phyloP scores from a whole-genome alignment of 2,329 filamentous ascomycete genomes.

The Alternaria sp. region DNA sequence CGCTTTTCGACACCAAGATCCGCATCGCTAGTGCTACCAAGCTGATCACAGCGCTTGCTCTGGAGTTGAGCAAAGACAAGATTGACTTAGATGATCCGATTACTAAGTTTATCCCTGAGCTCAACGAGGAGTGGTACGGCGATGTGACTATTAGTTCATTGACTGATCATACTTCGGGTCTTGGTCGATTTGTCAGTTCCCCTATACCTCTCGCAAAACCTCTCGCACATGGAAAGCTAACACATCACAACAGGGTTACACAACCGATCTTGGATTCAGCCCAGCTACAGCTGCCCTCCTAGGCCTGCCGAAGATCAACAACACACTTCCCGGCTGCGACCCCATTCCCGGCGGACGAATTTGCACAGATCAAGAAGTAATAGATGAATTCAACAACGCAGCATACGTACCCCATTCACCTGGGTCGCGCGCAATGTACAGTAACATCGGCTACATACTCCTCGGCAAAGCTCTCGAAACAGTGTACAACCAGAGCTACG shows the following conservation, averaged over 20 bases:
- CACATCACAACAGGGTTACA: slow-evolving; percentile 24
- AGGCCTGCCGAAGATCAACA: slow-evolving; percentile 27
- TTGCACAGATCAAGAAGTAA: slow-evolving; percentile 28
- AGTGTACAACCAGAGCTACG: slow-evolving; percentile 28
- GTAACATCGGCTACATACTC: slow-evolving; percentile 35
- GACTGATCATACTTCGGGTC: slow-evolving; percentile 34
- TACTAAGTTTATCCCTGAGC: slow-evolving; percentile 31
- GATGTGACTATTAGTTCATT: slow-evolving; percentile 33
- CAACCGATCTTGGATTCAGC: slow-evolving; percentile 29
- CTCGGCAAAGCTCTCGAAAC: slow-evolving; percentile 34
- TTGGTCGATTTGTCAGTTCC: slow-evolving; percentile 28
- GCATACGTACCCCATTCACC: slow-evolving; percentile 27
- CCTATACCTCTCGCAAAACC: background rate
- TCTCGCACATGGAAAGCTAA: background rate
- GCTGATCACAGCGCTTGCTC: slow-evolving; percentile 35
- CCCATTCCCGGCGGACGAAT: slow-evolving; percentile 26
- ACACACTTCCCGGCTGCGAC: slow-evolving; percentile 35
- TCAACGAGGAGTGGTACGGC: slow-evolving; percentile 24
- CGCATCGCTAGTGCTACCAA: slow-evolving; percentile 40
- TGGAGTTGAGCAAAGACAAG: slow-evolving; percentile 27
- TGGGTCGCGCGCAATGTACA: slow-evolving; percentile 29
- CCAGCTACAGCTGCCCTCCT: slow-evolving; percentile 19
- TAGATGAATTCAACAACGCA: slow-evolving; percentile 34
- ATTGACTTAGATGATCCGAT: slow-evolving; percentile 36
- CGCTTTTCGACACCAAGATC: slow-evolving; percentile 26